A percentile compares a stretch with the other conserved stretches of the same genome.
phyloP scores from a whole-genome alignment of 805 yeast genomes.

The Yarrowia yakushimensis region DNA sequence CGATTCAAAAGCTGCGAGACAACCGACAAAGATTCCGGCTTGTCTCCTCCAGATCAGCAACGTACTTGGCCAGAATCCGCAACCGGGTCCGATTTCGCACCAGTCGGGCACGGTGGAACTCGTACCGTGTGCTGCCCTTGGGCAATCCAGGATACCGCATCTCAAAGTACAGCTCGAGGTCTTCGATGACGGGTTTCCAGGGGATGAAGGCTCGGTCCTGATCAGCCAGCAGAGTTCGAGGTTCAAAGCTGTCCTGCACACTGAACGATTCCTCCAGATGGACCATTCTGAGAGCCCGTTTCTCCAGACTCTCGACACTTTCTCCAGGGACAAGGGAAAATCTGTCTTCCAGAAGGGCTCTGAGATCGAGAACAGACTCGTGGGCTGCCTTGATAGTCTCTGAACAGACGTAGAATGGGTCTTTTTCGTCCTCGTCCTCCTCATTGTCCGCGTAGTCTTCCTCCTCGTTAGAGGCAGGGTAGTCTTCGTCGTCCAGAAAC shows the following conservation, averaged over 20 bases:
- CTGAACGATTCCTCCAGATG: conserved; percentile 28
- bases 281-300: conserved; percentile 23
- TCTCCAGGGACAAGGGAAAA: background rate
- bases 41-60: conserved; percentile 25
- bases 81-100: conserved; percentile 31
- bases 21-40: background rate
- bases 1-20: background rate
- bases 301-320: conserved; percentile 6
- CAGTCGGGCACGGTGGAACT: conserved; percentile 29
- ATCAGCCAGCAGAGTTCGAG: conserved; percentile 30
- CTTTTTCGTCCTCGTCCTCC: background rate
- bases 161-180: conserved; percentile 28
- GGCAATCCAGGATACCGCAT: conserved; percentile 30
- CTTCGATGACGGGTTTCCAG: conserved; percentile 30
- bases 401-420: background rate
- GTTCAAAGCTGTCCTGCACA: conserved; percentile 30
- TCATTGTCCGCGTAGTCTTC: background rate
- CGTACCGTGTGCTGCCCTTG: conserved; percentile 26
- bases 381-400: conserved; percentile 3
- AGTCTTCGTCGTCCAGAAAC: conserved; percentile 9
- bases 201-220: conserved; percentile 32
- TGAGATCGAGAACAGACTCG: background rate
- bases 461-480: conserved; percentile 6
- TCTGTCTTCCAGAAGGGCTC: background rate
- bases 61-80: conserved; percentile 25